phyloP scores from a whole-genome alignment of 345 rosid genomes.

The Salix brachista region DNA sequence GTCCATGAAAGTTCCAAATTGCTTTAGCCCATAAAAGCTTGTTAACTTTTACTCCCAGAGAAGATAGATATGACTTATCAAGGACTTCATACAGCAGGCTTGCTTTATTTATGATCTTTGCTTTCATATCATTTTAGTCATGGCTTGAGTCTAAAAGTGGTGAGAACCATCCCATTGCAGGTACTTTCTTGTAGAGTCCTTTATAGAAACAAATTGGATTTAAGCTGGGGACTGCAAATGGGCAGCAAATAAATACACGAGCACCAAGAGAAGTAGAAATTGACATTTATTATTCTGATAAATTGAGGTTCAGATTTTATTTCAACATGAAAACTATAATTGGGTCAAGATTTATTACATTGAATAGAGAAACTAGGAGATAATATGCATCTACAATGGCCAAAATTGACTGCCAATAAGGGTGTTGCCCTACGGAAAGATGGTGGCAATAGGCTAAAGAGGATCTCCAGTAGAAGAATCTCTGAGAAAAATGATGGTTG shows the following conservation, averaged over 20 bases:
- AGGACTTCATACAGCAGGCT: not conserved
- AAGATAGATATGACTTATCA: not conserved
- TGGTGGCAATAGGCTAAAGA: not conserved
- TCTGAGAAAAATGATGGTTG: not conserved
- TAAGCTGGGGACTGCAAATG: not conserved
- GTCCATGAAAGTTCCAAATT: not conserved
- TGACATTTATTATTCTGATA: not conserved
- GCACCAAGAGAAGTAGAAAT: not conserved
- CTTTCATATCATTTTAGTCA: not conserved
- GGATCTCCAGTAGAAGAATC: not conserved
- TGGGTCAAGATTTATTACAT: constrained; percentile 12
- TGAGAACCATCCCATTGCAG: not conserved
- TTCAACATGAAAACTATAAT: not conserved
- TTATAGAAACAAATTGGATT: not conserved
- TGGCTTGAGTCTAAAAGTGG: not conserved
- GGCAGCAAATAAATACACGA: not conserved
- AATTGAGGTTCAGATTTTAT: not conserved
- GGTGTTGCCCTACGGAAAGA: not conserved
- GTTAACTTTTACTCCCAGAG: not conserved
- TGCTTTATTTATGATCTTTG: not conserved
- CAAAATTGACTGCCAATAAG: constrained; percentile 1
- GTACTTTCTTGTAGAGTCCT: not conserved
- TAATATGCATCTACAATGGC: not conserved
- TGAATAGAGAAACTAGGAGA: not conserved
- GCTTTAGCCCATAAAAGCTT: not conserved